phyloP scores from a whole-genome alignment of 257 asterid species.

The Solanum lycopersicoides region DNA sequence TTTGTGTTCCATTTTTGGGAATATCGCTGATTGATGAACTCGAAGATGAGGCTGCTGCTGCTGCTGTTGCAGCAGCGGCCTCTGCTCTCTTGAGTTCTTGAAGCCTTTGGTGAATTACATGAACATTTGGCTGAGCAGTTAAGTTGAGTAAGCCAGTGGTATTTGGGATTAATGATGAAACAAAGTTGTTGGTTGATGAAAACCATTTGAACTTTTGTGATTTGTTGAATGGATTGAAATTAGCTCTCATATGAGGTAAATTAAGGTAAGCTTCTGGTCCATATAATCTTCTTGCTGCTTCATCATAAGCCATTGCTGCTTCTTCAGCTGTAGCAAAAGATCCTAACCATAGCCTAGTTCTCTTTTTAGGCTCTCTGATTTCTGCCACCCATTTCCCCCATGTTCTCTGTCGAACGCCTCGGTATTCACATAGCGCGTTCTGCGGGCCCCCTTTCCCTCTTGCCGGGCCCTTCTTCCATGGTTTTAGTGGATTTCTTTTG shows the following conservation, averaged over 20 bases:
- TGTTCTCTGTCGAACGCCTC: conserved; percentile 90
- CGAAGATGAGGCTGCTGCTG: conserved; percentile 28
- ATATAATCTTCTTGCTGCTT: conserved; percentile 83
- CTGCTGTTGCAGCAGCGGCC: conserved; percentile 6
- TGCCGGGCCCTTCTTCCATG: conserved; percentile 98
- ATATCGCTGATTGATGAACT: conserved; percentile 32
- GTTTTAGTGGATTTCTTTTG: conserved; percentile 65
- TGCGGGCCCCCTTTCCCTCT: conserved; percentile 97
- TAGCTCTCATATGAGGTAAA: conserved; percentile 73
- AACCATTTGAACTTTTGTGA: conserved; percentile 91
- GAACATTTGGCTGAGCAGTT: conserved; percentile 84
- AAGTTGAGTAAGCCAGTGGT: conserved; percentile 63
- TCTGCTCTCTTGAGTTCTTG: conserved; percentile 72
- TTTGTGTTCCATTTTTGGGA: conserved; percentile 19
- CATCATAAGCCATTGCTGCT: conserved; percentile 97
- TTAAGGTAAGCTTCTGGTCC: conserved; percentile 94
- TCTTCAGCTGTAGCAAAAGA: conserved; percentile 91
- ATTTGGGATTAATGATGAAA: conserved; percentile 29
- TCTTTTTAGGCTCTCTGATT: conserved; percentile 85
- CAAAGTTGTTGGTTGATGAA: conserved; percentile 35
- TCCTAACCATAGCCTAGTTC: conserved; percentile 88
- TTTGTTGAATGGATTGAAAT: conserved; percentile 73
- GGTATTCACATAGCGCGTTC: conserved; percentile 74
- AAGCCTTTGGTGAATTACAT: conserved; percentile 81
- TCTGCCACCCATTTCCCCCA: conserved; percentile 91